phyloP scores from a whole-genome alignment of 805 yeast species.

The Lachancea meyersii region DNA sequence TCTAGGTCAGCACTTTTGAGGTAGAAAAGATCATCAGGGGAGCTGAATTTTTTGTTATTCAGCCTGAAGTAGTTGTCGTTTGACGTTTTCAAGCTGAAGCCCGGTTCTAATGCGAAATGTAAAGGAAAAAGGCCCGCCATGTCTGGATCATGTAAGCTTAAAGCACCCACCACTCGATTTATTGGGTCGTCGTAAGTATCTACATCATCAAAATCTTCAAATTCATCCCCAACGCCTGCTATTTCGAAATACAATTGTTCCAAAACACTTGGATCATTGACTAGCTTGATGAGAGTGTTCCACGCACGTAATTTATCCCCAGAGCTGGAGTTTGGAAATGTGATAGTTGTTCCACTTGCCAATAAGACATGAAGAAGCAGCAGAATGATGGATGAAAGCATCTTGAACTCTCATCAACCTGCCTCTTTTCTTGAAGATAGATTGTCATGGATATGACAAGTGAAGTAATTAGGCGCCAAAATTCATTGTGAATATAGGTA shows the following conservation, averaged over 20 bases:
- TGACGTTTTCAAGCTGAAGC: background rate
- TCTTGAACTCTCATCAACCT: background rate
- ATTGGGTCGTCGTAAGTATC: conserved; percentile 8
- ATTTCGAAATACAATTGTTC: conserved; percentile 5
- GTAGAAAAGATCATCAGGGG: conserved; percentile 72
- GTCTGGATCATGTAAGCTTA: conserved; percentile 6
- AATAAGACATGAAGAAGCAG: background rate
- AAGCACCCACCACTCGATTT: conserved; percentile 1
- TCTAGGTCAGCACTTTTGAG: conserved; percentile 48
- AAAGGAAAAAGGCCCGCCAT: conserved; percentile 16
- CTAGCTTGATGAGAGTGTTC: conserved; percentile 3
- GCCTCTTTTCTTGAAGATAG: background rate
- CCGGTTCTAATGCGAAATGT: conserved; percentile 17
- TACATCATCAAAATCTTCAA: conserved; percentile 4
- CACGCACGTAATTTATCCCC: conserved; percentile 4
- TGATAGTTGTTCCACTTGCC: background rate
- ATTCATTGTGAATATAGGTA: background rate
- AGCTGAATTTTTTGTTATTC: conserved; percentile 42
- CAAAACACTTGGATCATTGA: background rate
- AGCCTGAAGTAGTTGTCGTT: conserved; percentile 20
- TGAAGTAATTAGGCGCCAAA: background rate
- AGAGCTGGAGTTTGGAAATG: conserved; percentile 1
- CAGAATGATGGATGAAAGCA: background rate
- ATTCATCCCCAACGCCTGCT: conserved; percentile 7
- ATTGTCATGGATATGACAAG: too few relatives aligned